phyloP scores from a whole-genome alignment of 805 yeast genomes.

The Candida michaelii region DNA sequence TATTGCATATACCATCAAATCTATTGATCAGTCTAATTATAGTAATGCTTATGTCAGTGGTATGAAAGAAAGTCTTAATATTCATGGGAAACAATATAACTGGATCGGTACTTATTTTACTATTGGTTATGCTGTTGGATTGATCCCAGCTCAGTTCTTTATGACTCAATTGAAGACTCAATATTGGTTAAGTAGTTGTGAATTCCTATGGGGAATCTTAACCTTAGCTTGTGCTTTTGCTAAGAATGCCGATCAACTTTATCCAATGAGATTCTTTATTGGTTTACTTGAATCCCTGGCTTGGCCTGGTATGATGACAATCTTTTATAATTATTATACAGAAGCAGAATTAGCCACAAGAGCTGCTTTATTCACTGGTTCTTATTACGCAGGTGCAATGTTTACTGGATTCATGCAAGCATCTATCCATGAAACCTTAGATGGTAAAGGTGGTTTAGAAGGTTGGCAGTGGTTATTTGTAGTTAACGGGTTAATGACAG shows the following conservation, averaged over 20 bases:
- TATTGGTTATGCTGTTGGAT: constrained; percentile 48
- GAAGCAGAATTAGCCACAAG: constrained; percentile 21
- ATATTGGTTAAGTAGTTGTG: constrained; percentile 31
- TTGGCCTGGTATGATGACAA: constrained; percentile 16
- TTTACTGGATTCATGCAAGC: constrained; percentile 22
- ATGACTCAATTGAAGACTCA: constrained; percentile 28
- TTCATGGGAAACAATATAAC: constrained; percentile 56
- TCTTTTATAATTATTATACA: constrained; percentile 24
- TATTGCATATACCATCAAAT: constrained; percentile 13
- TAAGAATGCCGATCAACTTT: constrained; percentile 45
- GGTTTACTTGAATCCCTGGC: constrained; percentile 28
- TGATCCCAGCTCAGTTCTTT: constrained; percentile 13
- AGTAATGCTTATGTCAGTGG: constrained; percentile 68
- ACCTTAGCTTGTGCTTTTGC: constrained; percentile 34
- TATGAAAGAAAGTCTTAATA: constrained; percentile 51
- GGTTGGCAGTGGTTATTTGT: constrained; percentile 51
- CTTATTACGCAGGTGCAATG: constrained; percentile 14
- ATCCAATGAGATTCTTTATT: constrained; percentile 58
- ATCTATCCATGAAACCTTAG: constrained; percentile 23
- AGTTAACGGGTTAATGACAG: constrained; percentile 30
- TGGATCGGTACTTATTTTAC: constrained; percentile 49
- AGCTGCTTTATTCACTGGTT: constrained; percentile 14
- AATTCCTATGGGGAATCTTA: constrained; percentile 36
- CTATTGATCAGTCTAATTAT: constrained; percentile 41
- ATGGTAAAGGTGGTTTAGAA: constrained; percentile 37